These are phyloP conservation scores for Aspergillus heteromorphus DNA, from an alignment of 495 filamentous ascomycete species.

Conservation along the genomic window DNA sequence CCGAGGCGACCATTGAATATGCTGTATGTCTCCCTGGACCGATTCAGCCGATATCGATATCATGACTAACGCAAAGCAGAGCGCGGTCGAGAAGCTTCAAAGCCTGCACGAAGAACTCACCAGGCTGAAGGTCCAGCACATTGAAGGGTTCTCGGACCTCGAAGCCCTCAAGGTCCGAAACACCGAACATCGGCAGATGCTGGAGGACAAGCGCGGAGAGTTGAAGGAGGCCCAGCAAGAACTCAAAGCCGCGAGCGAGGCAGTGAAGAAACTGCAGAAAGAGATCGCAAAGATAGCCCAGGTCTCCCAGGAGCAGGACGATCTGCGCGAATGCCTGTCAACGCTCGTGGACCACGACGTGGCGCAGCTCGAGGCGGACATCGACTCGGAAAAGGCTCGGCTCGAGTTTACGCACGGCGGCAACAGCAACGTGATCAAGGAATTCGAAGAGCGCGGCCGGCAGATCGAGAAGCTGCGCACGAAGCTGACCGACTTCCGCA, in stretches of 20 bases:
- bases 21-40: constrained; percentile 40
- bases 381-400: constrained; percentile 65
- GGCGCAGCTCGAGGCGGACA: constrained; percentile 67
- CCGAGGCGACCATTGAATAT: constrained; percentile 58
- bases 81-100: constrained; percentile 55
- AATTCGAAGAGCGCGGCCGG: constrained; percentile 67
- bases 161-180: constrained; percentile 59
- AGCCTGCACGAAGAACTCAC: constrained; percentile 56
- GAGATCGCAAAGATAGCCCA: constrained; percentile 29
- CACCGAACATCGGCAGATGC: constrained; percentile 45
- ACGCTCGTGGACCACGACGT: constrained; percentile 40
- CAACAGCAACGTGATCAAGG: constrained; percentile 67
- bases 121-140: constrained; percentile 58
- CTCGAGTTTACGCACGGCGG: constrained; percentile 76
- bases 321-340: constrained; percentile 27
- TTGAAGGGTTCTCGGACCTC: constrained; percentile 79
- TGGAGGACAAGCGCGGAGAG: constrained; percentile 43
- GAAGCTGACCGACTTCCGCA: constrained; percentile 40
- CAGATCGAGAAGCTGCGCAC: constrained; percentile 51
- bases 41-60: not conserved
- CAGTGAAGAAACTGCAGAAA: constrained; percentile 28
- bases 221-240: constrained; percentile 30
- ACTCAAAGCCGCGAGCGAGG: constrained; percentile 24
- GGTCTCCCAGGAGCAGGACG: constrained; percentile 13
- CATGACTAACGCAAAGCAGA: constrained; percentile 32